A percentile compares a stretch with the other conserved stretches of the same genome.
These are phyloP conservation scores for Lolium rigidum DNA, from an alignment of 176 grass and related monocot species.

Conservation along the genomic window DNA sequence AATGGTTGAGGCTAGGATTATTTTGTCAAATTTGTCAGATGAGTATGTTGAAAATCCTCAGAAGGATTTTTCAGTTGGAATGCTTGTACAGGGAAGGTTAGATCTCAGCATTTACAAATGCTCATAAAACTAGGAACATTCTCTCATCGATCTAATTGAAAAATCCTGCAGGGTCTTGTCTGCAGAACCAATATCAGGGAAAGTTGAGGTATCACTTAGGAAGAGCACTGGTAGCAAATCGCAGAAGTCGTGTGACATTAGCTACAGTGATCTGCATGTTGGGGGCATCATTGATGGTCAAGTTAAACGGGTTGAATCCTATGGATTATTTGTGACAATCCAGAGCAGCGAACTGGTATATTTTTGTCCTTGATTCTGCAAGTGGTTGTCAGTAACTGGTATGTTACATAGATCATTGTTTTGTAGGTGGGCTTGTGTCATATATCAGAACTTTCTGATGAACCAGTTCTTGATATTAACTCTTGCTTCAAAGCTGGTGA, in stretches of 20 bases:
- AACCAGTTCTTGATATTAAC: conserved; percentile 74
- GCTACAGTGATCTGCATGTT: conserved; percentile 66
- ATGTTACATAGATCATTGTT: conserved; percentile 37
- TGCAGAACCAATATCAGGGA: conserved; percentile 63
- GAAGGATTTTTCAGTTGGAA: conserved; percentile 83
- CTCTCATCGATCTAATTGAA: conserved; percentile 20
- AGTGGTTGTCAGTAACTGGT: conserved; percentile 15
- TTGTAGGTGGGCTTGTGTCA: conserved; percentile 96
- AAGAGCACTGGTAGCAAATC: conserved; percentile 49
- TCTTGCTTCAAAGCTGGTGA: conserved; percentile 73
- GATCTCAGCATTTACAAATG: conserved; percentile 32
- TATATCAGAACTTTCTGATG: conserved; percentile 90
- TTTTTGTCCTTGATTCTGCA: conserved; percentile 22
- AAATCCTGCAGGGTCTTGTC: conserved; percentile 70
- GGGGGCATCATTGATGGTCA: conserved; percentile 77
- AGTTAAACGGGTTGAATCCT: conserved; percentile 81
- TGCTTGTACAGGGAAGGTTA: conserved; percentile 87
- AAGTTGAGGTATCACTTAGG: conserved; percentile 85
- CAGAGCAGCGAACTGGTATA: conserved; percentile 67
- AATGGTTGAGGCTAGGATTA: conserved; percentile 78
- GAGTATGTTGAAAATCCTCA: conserved; percentile 83
- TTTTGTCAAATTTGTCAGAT: conserved; percentile 88
- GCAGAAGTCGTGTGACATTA: conserved; percentile 48
- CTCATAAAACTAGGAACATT: conserved; percentile 2
- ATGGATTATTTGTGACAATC: conserved; percentile 85